phyloP scores from a whole-genome alignment of 2,329 filamentous ascomycete species.

The Phyllosticta paracitricarpa region DNA sequence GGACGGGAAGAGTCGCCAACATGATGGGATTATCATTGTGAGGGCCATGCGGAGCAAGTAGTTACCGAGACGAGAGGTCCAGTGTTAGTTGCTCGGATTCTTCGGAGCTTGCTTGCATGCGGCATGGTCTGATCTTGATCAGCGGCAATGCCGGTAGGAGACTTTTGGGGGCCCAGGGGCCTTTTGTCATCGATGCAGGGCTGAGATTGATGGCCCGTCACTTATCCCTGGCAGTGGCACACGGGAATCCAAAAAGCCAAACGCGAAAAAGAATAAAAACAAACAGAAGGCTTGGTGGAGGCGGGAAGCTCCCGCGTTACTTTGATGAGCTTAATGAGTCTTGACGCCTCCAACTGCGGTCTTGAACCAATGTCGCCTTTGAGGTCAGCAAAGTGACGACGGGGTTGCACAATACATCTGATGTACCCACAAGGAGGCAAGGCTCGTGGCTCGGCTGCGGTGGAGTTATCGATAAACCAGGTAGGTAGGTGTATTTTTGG shows the following conservation, averaged over 20 bases:
- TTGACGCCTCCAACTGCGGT: not conserved
- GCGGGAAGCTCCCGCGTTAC: not conserved
- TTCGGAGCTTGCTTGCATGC: not conserved
- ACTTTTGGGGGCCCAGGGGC: not conserved
- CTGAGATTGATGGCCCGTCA: not conserved
- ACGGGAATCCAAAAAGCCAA: not conserved
- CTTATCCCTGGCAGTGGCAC: not conserved
- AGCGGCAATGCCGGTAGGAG: not conserved
- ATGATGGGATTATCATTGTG: no score
- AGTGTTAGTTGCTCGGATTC: not conserved
- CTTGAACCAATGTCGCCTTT: no score
- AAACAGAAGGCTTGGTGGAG: not conserved
- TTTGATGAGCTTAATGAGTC: not conserved
- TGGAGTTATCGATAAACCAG: not conserved
- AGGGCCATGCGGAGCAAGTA: no score
- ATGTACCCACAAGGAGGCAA: not conserved
- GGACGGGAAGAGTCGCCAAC: not conserved
- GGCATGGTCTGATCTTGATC: not conserved
- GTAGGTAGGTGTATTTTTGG: not conserved
- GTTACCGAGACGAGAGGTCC: no score
- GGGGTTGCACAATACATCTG: not conserved
- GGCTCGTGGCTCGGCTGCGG: not conserved
- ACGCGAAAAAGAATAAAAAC: not conserved
- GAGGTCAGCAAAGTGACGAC: no score
- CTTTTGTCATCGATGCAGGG: not conserved